Percentiles rank a stretch among this genome's conserved stretches.
phyloP scores from a whole-genome alignment of 2,329 filamentous ascomycete genomes.

The Setomelanomma holmii region DNA sequence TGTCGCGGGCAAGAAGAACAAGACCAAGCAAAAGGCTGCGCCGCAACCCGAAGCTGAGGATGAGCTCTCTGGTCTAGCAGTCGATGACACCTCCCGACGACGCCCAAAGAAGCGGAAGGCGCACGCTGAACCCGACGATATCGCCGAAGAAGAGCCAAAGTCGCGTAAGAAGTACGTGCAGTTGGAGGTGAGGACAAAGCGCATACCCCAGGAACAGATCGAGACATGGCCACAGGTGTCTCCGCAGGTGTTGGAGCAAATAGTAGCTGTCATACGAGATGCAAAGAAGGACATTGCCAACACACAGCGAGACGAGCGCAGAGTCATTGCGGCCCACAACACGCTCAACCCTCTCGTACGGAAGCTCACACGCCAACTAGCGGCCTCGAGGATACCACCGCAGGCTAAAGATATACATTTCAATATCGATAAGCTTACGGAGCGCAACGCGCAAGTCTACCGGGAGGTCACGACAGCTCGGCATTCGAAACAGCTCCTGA shows the following conservation, averaged over 20 bases:
- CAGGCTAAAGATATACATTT: slow-evolving; percentile 61
- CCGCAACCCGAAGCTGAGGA: slow-evolving; percentile 20
- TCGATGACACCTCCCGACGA: slow-evolving; percentile 4
- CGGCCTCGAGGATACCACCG: slow-evolving; percentile 71
- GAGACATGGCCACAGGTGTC: slow-evolving; percentile 64
- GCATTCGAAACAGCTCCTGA: slow-evolving; percentile 68
- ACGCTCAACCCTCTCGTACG: slow-evolving; percentile 64
- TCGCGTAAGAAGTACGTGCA: slow-evolving; percentile 37
- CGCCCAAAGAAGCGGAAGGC: slow-evolving; percentile 30
- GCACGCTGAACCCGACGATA: slow-evolving; percentile 23
- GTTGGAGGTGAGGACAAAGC: slow-evolving; percentile 43
- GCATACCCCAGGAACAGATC: slow-evolving; percentile 47
- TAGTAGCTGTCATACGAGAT: slow-evolving; percentile 64
- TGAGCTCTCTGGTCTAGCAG: slow-evolving; percentile 10
- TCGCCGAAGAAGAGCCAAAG: slow-evolving; percentile 21
- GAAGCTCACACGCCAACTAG: slow-evolving; percentile 65
- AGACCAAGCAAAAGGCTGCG: slow-evolving; percentile 17
- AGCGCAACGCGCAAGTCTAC: slow-evolving; percentile 58
- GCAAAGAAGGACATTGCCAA: slow-evolving; percentile 69
- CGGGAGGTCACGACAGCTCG: slow-evolving; percentile 65
- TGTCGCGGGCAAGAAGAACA: slow-evolving; percentile 11
- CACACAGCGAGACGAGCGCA: slow-evolving; percentile 57
- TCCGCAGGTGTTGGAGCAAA: slow-evolving; percentile 60
- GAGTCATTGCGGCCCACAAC: slow-evolving; percentile 61
- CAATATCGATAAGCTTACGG: slow-evolving; percentile 69